Evolutionary conservation across 78 protist species (phyloP).

Genomic region (Acrasis kona): DNA sequence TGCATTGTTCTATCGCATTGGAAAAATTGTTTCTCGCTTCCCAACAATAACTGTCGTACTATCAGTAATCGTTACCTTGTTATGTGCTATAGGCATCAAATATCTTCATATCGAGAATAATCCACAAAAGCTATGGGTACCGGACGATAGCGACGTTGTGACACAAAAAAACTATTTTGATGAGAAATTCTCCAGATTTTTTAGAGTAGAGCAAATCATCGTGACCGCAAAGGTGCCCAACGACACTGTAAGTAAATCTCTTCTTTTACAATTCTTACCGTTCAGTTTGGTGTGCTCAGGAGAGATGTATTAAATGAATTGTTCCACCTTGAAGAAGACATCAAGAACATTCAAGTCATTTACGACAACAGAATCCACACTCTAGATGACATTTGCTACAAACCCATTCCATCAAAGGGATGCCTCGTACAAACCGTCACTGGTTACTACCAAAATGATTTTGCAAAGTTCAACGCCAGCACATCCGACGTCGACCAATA

Average conservation of each 20-base stretch:
- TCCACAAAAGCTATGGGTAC: slow-evolving; percentile 25
- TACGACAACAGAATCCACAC: slow-evolving; percentile 2
- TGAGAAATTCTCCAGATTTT: slow-evolving; percentile 19
- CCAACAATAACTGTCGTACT: background rate
- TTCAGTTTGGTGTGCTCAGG: slow-evolving; percentile 1
- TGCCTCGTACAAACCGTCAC: background rate
- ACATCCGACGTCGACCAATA: no score
- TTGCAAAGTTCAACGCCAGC: no score
- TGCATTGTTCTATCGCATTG: background rate
- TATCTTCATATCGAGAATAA: background rate
- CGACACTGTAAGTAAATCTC: no score
- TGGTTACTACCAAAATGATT: background rate
- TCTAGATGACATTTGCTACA: slow-evolving; percentile 10
- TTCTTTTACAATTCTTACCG: no score
- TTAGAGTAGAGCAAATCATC: slow-evolving; percentile 10
- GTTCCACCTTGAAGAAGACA: background rate
- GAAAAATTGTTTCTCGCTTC: background rate
- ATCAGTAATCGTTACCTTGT: background rate
- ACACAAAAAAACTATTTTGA: slow-evolving; percentile 19
- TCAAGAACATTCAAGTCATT: background rate
- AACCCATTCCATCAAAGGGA: slow-evolving; percentile 4
- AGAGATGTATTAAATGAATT: slow-evolving; percentile 3
- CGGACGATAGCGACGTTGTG: background rate
- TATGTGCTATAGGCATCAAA: slow-evolving; percentile 2
- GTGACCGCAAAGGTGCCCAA: slow-evolving; percentile 1